Conservation (phyloP, 345 rosid genomes). For the Noccaea caerulescens region DNA sequence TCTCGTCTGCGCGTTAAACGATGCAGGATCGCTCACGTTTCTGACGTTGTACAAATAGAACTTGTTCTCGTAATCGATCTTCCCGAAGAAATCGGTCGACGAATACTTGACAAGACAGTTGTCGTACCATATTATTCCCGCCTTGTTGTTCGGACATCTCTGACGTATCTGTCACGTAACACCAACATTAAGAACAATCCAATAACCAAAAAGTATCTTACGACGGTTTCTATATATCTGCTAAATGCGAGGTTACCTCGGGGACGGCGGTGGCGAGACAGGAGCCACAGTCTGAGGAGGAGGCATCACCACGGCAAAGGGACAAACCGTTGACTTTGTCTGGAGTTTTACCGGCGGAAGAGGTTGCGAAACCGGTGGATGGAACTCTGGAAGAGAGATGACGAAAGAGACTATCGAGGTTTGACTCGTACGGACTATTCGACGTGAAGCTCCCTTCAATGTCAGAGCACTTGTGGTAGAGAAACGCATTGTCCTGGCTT, state of each 20-base stretch:
- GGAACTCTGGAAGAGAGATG: constrained; percentile 51
- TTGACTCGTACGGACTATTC: constrained; percentile 47
- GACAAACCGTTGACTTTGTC: constrained; percentile 56
- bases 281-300: constrained; percentile 51
- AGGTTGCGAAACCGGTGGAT: constrained; percentile 51
- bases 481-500: constrained; percentile 45
- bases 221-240: neutral
- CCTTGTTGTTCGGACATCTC: constrained; percentile 56
- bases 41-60: constrained; percentile 48
- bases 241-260: constrained; percentile 40
- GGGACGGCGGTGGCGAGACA: constrained; percentile 52
- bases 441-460: constrained; percentile 50
- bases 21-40: constrained; percentile 47
- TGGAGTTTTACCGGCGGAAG: constrained; percentile 47
- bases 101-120: constrained; percentile 70
- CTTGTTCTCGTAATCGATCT: constrained; percentile 49
- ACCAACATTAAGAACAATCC: constrained; percentile 11
- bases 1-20: constrained; percentile 53
- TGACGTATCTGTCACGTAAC: constrained; percentile 30
- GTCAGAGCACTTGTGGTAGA: constrained; percentile 54
- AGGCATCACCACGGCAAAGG: constrained; percentile 68
- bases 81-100: constrained; percentile 53
- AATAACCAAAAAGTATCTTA: neutral
- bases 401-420: constrained; percentile 49
- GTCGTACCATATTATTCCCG: constrained; percentile 60